These are phyloP conservation scores for Cladosporium sp. DNA, from an alignment of 2,329 filamentous ascomycete species.

Conservation along the genomic window DNA sequence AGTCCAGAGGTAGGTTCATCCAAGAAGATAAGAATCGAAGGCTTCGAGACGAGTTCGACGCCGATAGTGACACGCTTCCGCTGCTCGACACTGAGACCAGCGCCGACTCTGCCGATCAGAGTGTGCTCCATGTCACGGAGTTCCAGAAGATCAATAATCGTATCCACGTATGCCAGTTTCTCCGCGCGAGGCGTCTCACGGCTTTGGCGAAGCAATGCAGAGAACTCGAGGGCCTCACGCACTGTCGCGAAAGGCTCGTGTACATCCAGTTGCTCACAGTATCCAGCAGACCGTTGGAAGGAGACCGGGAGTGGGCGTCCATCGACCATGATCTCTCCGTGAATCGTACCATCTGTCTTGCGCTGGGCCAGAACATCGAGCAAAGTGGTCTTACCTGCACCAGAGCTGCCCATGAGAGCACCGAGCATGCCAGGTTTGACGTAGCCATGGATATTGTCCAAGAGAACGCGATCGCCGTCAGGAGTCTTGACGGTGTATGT, in stretches of 20 bases:
- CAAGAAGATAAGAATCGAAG: slow-evolving; percentile 60
- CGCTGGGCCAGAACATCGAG: slow-evolving; percentile 40
- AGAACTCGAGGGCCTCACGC: slow-evolving; percentile 62
- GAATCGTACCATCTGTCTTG: slow-evolving; percentile 42
- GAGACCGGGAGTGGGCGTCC: slow-evolving; percentile 36
- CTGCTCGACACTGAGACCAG: slow-evolving; percentile 53
- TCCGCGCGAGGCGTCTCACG: slow-evolving; percentile 54
- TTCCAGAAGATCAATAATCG: slow-evolving; percentile 59
- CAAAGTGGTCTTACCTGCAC: slow-evolving; percentile 43
- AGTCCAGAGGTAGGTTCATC: slow-evolving; percentile 55
- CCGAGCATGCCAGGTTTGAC: slow-evolving; percentile 74
- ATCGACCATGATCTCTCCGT: slow-evolving; percentile 44
- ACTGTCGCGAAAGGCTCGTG: slow-evolving; percentile 65
- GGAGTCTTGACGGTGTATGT: slow-evolving; percentile 66
- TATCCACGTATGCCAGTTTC: slow-evolving; percentile 66
- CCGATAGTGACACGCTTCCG: slow-evolving; percentile 55
- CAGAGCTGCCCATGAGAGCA: slow-evolving; percentile 76
- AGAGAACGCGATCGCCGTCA: slow-evolving; percentile 42
- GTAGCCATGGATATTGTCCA: slow-evolving; percentile 64
- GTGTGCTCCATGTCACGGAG: slow-evolving; percentile 65
- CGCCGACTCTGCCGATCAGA: slow-evolving; percentile 56
- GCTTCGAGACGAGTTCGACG: slow-evolving; percentile 55
- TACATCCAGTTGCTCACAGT: slow-evolving; percentile 62
- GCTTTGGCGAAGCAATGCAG: slow-evolving; percentile 60
- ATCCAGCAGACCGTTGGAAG: slow-evolving; percentile 53